Evolutionary conservation across 495 filamentous ascomycete genomes (phyloP).

Genomic region (Rostrohypoxylon terebratum): DNA sequence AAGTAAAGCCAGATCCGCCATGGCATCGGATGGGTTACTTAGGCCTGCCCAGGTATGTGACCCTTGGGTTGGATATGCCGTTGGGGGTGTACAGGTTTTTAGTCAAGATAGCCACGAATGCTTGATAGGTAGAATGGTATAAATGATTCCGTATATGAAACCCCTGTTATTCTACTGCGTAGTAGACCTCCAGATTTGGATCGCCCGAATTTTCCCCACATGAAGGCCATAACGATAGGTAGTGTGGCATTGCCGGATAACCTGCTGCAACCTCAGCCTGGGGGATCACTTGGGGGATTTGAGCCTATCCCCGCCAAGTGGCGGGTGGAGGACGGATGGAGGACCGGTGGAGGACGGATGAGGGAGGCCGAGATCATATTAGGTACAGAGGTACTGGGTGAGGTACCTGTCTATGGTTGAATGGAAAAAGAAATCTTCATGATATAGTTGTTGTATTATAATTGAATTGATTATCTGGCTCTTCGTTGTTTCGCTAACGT

Average conservation of each 20-base stretch:
- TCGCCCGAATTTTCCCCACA: constrained; percentile 30
- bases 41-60: constrained; percentile 5
- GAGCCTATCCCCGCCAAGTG: constrained; percentile 2
- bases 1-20: constrained; percentile 3
- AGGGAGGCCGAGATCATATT: constrained; percentile 35
- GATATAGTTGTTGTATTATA: constrained; percentile 3
- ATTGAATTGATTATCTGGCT: background rate
- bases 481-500: too few species aligned
- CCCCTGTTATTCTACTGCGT: constrained; percentile 17
- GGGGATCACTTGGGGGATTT: constrained; percentile 17
- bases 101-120: constrained; percentile 19
- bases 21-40: constrained; percentile 5
- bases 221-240: constrained; percentile 24
- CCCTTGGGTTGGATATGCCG: constrained; percentile 28
- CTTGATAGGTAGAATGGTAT: too few species aligned
- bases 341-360: constrained; percentile 19
- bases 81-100: constrained; percentile 7
- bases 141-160: constrained; percentile 6
- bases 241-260: constrained; percentile 37
- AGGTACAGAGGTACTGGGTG: background rate
- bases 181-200: constrained; percentile 17
- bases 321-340: constrained; percentile 30
- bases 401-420: constrained; percentile 7
- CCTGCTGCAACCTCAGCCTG: constrained; percentile 36
- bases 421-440: constrained; percentile 6